Percentiles rank a stretch among this genome's conserved stretches.
These are phyloP conservation scores for Massarina eburnea DNA, from an alignment of 2,329 filamentous ascomycete genomes.

Conservation along the genomic window DNA sequence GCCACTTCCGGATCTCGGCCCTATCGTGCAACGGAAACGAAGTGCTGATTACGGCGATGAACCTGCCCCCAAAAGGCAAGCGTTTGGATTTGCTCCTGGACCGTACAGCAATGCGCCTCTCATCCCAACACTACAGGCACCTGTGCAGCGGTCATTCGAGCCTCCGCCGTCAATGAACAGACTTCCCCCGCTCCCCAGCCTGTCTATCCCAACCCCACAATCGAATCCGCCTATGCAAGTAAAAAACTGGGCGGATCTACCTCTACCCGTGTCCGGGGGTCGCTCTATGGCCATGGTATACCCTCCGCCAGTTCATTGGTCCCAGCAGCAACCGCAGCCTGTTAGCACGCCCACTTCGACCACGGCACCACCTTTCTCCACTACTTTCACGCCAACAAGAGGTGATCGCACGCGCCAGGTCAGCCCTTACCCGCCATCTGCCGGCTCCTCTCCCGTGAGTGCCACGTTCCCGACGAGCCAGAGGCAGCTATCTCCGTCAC, in stretches of 20 bases:
- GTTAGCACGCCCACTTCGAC: slow-evolving; percentile 41
- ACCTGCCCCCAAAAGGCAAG: slow-evolving; percentile 58
- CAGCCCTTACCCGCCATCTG: slow-evolving; percentile 57
- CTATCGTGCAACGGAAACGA: slow-evolving; percentile 55
- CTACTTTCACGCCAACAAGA: slow-evolving; percentile 29
- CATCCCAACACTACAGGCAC: slow-evolving; percentile 39
- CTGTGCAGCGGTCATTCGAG: slow-evolving; percentile 36
- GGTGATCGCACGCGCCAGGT: slow-evolving; percentile 51
- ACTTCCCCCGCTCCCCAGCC: slow-evolving; percentile 69
- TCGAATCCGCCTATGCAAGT: slow-evolving; percentile 30
- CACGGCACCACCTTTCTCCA: slow-evolving; percentile 27
- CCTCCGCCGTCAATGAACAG: slow-evolving; percentile 45
- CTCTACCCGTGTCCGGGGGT: slow-evolving; percentile 55
- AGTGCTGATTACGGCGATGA: slow-evolving; percentile 59
- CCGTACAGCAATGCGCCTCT: slow-evolving; percentile 39
- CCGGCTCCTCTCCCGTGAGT: slow-evolving; percentile 68
- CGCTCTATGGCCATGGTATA: slow-evolving; percentile 80
- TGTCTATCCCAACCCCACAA: slow-evolving; percentile 62
- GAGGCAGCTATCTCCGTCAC: slow-evolving; percentile 78
- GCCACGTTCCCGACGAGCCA: slow-evolving; percentile 64
- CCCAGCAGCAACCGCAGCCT: slow-evolving; percentile 36
- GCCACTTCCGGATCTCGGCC: slow-evolving; percentile 45
- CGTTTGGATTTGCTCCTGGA: slow-evolving; percentile 38
- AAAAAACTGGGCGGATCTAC: slow-evolving; percentile 48
- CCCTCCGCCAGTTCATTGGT: slow-evolving; percentile 57